A percentile compares a stretch with the other conserved stretches of the same genome.
Evolutionary conservation across 768 basidiomycete genomes (phyloP).

Genomic region (Suillus subluteus): DNA sequence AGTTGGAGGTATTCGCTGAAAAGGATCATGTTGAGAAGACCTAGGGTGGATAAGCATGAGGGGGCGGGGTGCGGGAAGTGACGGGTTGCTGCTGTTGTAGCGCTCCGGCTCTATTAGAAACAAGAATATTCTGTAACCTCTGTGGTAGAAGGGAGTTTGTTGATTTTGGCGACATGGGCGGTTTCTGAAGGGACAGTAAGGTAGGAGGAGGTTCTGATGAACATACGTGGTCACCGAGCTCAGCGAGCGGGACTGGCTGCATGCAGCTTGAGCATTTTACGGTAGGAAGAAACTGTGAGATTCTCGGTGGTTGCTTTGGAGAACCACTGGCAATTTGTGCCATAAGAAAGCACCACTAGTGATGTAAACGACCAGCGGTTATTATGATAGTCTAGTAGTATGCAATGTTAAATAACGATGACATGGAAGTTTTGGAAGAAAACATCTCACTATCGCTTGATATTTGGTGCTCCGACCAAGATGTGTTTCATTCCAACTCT

Average conservation of each 20-base stretch:
- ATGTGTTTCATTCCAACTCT: not conserved
- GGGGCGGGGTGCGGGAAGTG: constrained; percentile 15
- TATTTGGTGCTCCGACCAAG: constrained; percentile 4
- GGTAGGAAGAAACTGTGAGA: constrained; percentile 74
- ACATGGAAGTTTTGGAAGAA: constrained; percentile 8
- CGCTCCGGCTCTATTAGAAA: constrained; percentile 29
- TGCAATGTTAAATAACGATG: constrained; percentile 7
- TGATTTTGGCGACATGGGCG: constrained; percentile 42
- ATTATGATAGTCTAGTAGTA: constrained; percentile 12
- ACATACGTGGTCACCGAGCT: constrained; percentile 83
- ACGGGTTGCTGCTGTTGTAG: constrained; percentile 15
- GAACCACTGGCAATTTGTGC: constrained; percentile 18
- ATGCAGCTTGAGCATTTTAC: constrained; percentile 86
- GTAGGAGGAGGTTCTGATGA: constrained; percentile 49
- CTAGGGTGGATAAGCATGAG: constrained; percentile 16
- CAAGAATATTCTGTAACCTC: constrained; percentile 48
- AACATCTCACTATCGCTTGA: not conserved
- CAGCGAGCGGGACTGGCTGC: constrained; percentile 67
- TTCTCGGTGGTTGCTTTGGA: constrained; percentile 25
- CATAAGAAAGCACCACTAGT: constrained; percentile 23
- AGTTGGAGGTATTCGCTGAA: constrained; percentile 29
- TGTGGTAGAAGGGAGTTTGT: constrained; percentile 51
- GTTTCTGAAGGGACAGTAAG: constrained; percentile 35
- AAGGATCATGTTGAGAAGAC: constrained; percentile 28
- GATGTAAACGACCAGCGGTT: constrained; percentile 19